Base-by-base conservation (phyloP, 2,329 filamentous ascomycete species). In the Penicillium brevicompactum region DNA sequence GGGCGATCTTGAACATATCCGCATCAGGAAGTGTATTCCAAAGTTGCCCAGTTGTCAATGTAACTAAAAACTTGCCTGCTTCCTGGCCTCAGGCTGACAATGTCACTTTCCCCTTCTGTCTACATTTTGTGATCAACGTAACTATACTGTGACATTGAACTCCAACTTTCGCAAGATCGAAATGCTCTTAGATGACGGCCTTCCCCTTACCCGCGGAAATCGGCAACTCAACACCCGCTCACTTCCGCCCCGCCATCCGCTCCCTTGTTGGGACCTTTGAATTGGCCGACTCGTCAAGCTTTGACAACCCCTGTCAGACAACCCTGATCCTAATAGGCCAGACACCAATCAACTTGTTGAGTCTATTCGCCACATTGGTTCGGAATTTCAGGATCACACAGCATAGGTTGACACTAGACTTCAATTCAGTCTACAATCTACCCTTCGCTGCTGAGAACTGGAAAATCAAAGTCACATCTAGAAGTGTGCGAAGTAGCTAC, bases 151-250 rank as follows among this genome's bases (percentile, higher is more conserved):
- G 38, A 41, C 38, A 41, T 41, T 41, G n/a, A 6, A 3, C 38
- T 41, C 16, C 9, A 18, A 6, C 10, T 10, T 41, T 7, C 7
- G 16, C 13, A 10, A 43, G 11, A 37, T 37, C 34, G 7, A 22
- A 21, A 9, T 32, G 6, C 30, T 16, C 37, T 10, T 18, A 21
- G 21, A 16, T 16, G n/a, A 37, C 24, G 21, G 11, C 11, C 27
- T 49, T 37, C 38, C 45, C 51, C 30, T 16, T 53, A 53, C n/a
- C 63, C 59, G 60, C 60, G 60, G 62, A 56, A 41, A 57, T 49
- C 61, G 61, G 60, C 49, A 52, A 46, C 44, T 50, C n/a, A 18
- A 30, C 55, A 60, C 51, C 62, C 63, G 58, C 46, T 57, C 46
- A 34, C 38, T 51, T 34, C 62, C 62, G 59, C 56, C 55, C 55